Conservation (phyloP, 371 early-diverging fungal species). For the Vairimorpha apis region DNA sequence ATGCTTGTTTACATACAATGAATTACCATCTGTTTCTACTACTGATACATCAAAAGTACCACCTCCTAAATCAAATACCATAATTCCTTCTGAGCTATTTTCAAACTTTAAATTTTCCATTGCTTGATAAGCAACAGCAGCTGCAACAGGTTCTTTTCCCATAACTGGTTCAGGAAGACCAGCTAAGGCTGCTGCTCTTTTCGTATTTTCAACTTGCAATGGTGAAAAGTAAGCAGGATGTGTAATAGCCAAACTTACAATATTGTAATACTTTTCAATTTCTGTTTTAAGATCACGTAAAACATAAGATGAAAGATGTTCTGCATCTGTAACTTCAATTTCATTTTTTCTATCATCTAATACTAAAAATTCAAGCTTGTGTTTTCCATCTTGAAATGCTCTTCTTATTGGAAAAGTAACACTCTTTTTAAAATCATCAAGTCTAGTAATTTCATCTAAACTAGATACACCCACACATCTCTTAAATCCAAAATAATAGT, state of each 20-base stretch:
- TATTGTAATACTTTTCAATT: slow-evolving; percentile 51
- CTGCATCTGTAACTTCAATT: slow-evolving; percentile 79
- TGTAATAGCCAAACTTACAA: slow-evolving; percentile 59
- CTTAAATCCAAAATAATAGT: slow-evolving; percentile 89
- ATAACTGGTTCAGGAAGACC: slow-evolving; percentile 43
- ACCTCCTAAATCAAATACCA: slow-evolving; percentile 65
- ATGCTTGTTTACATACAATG: slow-evolving; percentile 58
- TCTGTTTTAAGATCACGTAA: slow-evolving; percentile 84
- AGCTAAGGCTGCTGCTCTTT: slow-evolving; percentile 60
- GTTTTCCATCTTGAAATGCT: slow-evolving; percentile 32
- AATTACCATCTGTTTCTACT: slow-evolving; percentile 54
- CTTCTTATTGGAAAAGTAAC: slow-evolving; percentile 47
- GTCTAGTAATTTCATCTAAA: slow-evolving; percentile 66
- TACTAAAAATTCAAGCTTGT: slow-evolving; percentile 40
- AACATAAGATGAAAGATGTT: slow-evolving; percentile 88
- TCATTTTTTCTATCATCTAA: slow-evolving; percentile 73
- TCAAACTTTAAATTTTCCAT: slow-evolving; percentile 66
- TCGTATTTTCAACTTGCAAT: slow-evolving; percentile 62
- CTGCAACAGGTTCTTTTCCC: slow-evolving; percentile 80
- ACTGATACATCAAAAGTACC: slow-evolving; percentile 65
- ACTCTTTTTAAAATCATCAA: slow-evolving; percentile 66
- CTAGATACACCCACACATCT: slow-evolving; percentile 73
- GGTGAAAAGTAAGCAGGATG: slow-evolving; percentile 65
- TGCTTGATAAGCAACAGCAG: slow-evolving; percentile 85
- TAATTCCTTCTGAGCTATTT: slow-evolving; percentile 67